Conservation (phyloP, 106 monocot species). For the Dioscorea alata region DNA sequence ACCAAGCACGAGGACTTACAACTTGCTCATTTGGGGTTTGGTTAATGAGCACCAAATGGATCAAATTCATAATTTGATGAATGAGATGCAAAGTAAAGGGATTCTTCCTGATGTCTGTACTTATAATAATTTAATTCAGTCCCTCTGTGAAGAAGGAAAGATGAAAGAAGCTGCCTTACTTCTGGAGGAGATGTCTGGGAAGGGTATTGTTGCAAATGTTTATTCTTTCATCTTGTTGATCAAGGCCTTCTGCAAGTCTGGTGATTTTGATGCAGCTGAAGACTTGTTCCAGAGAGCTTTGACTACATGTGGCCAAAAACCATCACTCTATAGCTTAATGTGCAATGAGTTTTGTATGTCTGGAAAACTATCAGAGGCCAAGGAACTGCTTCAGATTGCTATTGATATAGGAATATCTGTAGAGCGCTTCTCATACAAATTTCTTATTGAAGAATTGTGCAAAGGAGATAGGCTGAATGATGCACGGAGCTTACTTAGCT, state of each 20-base stretch:
- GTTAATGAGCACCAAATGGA: constrained; percentile 34
- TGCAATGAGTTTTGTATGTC: constrained; percentile 53
- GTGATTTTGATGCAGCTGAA: constrained; percentile 59
- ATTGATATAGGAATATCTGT: constrained; percentile 49
- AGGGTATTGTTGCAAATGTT: constrained; percentile 46
- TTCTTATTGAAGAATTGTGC: constrained; percentile 65
- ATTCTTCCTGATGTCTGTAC: constrained; percentile 46
- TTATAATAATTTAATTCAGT: constrained; percentile 62
- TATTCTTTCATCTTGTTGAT: constrained; percentile 75
- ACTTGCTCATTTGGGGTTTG: constrained; percentile 73
- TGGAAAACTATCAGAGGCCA: constrained; percentile 58
- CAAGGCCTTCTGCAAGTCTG: constrained; percentile 44
- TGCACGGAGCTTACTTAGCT: constrained; percentile 43
- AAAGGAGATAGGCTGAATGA: constrained; percentile 53
- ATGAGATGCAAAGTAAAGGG: constrained; percentile 70
- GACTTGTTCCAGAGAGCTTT: constrained; percentile 49
- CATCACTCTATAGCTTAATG: constrained; percentile 60
- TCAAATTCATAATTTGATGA: constrained; percentile 56
- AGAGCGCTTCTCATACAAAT: constrained; percentile 48
- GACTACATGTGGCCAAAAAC: constrained; percentile 47
- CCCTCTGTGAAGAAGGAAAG: constrained; percentile 53
- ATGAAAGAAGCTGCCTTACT: constrained; percentile 52
- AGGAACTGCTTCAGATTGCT: constrained; percentile 39
- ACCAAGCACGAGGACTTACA: constrained; percentile 71
- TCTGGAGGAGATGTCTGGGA: constrained; percentile 67